Base-by-base conservation (phyloP, 148 eudicot species). In the Heliamphora exappendiculata region DNA sequence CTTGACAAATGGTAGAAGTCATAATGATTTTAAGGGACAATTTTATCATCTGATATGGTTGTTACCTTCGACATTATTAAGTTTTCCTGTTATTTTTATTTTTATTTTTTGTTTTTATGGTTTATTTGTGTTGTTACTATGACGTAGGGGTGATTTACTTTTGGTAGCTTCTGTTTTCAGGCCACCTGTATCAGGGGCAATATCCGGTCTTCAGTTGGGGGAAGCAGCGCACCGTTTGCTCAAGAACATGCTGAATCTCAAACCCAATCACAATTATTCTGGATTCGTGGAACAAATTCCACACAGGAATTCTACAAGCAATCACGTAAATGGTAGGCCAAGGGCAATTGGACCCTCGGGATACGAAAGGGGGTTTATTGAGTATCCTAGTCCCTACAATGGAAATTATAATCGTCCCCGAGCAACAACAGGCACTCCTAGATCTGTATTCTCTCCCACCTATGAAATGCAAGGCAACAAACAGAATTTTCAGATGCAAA, bases 141-240 rank as follows among this genome's bases (percentile, higher is more conserved):
- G 37, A 31, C 36, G 4, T 41, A 26, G 11, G 5, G 39, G 17
- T 60, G 4, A 39, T 55, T 66, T 20, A 62, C 22, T 49, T 20
- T 72, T n/a, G 16, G 45, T 75, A 47, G 34, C 42, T 62, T 77
- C 19, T 79, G 28, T 65, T 63, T 78, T 57, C 90, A 95, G 99
- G 92, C 89, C 88, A 73, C 89, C 87, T 78, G 86, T 88, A 58
- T 88, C 93, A 29, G 94, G 94, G 63, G 89, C 91, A 76, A 82
- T 88, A 73, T 74, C 81, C 57, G 94, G 90, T 66, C 89, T 87
- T 68, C 84, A 75, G 78, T 85, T 96, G 80, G 99, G 99, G 55
- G 90, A 93, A 85, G 99, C 99, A 74, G 98, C 98, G 50, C 91
- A 91, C 72, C 98, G 98, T 77, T 87, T 96, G 70, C 79, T 96